These are phyloP conservation scores for Epithele typhae DNA, from an alignment of 768 basidiomycete species.

Conservation along the genomic window DNA sequence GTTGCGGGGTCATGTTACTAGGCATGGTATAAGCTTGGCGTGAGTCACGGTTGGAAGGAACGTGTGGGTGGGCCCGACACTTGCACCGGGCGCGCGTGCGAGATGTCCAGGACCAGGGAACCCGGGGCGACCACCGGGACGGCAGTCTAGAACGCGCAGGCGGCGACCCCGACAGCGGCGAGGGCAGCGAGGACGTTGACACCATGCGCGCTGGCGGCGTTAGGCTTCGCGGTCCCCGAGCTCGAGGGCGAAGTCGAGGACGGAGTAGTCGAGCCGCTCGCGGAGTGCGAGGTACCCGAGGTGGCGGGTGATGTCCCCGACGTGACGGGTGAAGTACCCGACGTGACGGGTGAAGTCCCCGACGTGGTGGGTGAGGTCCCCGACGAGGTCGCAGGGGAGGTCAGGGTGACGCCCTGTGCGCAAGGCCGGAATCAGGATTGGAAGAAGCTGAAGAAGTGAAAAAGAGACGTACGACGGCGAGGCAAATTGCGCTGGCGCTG, in stretches of 20 bases:
- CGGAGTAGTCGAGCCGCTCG: not conserved
- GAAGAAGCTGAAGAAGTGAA: not conserved
- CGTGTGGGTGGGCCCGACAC: not conserved
- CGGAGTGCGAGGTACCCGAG: constrained; percentile 2
- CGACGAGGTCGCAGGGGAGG: constrained; percentile 11
- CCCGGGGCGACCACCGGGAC: not conserved
- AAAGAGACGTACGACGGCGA: constrained; percentile 20
- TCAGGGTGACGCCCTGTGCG: constrained; percentile 51
- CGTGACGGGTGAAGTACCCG: too few species aligned
- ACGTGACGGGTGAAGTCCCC: too few species aligned
- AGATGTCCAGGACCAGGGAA: not conserved
- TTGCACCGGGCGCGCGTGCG: not conserved
- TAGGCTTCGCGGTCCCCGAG: constrained; percentile 7
- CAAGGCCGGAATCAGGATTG: too few species aligned
- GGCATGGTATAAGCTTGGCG: constrained; percentile 10
- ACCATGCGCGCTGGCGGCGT: constrained; percentile 24
- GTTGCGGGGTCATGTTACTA: not conserved
- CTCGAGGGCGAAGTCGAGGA: constrained; percentile 9
- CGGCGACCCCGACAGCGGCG: constrained; percentile 40
- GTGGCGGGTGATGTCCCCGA: too few species aligned
- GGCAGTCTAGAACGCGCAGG: constrained; percentile 38
- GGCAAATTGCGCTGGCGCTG: constrained; percentile 22
- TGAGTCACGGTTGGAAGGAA: constrained; percentile 5
- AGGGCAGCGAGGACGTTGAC: constrained; percentile 37
- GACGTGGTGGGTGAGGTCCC: not conserved